Evolutionary conservation across 495 filamentous ascomycete genomes (phyloP).

Genomic region (Trichoderma erinaceum): DNA sequence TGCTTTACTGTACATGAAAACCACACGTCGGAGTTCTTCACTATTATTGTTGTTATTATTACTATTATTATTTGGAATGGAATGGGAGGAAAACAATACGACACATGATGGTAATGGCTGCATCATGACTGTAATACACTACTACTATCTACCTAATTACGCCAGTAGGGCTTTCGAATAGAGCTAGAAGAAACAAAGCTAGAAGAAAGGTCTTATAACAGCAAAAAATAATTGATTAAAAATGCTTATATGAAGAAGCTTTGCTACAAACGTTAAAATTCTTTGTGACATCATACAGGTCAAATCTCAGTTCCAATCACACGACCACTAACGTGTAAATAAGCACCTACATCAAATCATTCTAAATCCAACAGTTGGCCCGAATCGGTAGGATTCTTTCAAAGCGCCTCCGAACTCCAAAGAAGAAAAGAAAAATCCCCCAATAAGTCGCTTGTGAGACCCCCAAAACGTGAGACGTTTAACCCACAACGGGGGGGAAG

Average conservation of each 20-base stretch:
- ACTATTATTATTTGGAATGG: not conserved
- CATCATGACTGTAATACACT: slow-evolving; percentile 2
- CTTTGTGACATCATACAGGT: not conserved
- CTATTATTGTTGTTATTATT: too few species aligned
- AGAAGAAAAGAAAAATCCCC: not conserved
- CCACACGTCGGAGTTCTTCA: slow-evolving; percentile 2
- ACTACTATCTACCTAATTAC: slow-evolving; percentile 7
- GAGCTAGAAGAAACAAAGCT: slow-evolving; percentile 9
- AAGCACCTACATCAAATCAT: not conserved
- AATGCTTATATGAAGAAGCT: not conserved
- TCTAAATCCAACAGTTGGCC: not conserved
- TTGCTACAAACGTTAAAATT: not conserved
- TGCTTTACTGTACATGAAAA: slow-evolving; percentile 7
- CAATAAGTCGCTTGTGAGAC: not conserved
- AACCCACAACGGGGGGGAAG: not conserved
- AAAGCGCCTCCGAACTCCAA: not conserved
- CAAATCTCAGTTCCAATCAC: not conserved
- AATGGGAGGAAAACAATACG: not conserved
- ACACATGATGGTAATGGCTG: slow-evolving; percentile 5
- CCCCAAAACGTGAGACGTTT: not conserved
- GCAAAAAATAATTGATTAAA: not conserved
- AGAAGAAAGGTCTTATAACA: not conserved
- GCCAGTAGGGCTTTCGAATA: slow-evolving; percentile 9
- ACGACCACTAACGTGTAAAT: too few species aligned
- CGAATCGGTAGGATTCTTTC: not conserved